Conservation (phyloP, 345 rosid species). For the Crucihimalaya himalaica region DNA sequence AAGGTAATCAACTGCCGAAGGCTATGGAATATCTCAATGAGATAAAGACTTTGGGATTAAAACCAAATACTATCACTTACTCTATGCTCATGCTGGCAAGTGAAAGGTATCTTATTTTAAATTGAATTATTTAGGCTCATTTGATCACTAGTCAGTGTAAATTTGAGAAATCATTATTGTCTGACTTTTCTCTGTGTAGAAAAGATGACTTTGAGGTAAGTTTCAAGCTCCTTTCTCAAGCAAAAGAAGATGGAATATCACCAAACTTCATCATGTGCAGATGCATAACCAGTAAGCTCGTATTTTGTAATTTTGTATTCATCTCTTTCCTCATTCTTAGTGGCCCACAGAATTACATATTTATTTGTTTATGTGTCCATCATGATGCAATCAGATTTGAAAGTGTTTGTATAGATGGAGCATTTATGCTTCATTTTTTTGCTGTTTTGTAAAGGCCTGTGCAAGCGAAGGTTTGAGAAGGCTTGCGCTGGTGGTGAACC, state of each 20-base stretch:
- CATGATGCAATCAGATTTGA: constrained; percentile 4
- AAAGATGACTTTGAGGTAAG: constrained; percentile 80
- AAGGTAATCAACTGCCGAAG: constrained; percentile 77
- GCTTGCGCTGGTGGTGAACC: constrained; percentile 64
- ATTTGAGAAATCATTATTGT: constrained; percentile 16
- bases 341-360: neutral
- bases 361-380: neutral
- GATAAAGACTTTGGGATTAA: constrained; percentile 60
- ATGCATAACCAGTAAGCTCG: constrained; percentile 77
- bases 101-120: constrained; percentile 57
- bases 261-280: constrained; percentile 69
- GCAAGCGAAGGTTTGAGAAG: constrained; percentile 70
- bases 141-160: constrained; percentile 21
- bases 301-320: constrained; percentile 2
- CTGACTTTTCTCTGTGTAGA: constrained; percentile 47
- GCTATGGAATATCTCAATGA: constrained; percentile 79
- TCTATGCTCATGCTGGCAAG: constrained; percentile 81
- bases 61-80: constrained; percentile 77
- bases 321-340: constrained; percentile 7
- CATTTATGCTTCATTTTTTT: constrained; percentile 4
- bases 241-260: constrained; percentile 64
- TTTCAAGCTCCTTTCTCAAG: constrained; percentile 63
- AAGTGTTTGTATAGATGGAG: neutral
- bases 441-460: constrained; percentile 57
- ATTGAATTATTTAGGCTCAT: constrained; percentile 20